A percentile compares a stretch with the other conserved stretches of the same genome.
Evolutionary conservation across 2,329 filamentous ascomycete genomes (phyloP).

Genomic region (Acephala macrosclerotiorum): DNA sequence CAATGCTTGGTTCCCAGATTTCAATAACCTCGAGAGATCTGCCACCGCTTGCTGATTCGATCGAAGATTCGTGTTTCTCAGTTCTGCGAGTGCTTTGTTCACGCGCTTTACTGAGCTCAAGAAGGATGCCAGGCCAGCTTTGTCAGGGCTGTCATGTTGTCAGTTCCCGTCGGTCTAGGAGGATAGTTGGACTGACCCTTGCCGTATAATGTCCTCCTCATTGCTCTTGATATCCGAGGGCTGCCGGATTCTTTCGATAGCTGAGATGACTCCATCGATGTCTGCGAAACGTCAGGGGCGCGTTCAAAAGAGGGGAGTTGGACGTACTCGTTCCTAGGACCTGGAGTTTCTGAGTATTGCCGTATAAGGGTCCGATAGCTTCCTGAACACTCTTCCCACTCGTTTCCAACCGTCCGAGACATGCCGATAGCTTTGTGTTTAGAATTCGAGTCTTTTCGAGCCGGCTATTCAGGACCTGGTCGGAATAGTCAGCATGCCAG

Average conservation of each 20-base stretch:
- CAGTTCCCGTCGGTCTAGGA: conserved; percentile 24
- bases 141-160: conserved; percentile 67
- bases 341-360: conserved; percentile 89
- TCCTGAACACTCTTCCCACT: conserved; percentile 92
- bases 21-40: conserved; percentile 80
- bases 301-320: not conserved
- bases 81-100: conserved; percentile 81
- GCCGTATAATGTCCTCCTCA: conserved; percentile 90
- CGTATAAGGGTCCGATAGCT: conserved; percentile 90
- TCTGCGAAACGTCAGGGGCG: conserved; percentile 57
- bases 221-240: conserved; percentile 92
- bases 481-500: conserved; percentile 15
- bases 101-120: conserved; percentile 89
- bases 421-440: conserved; percentile 95
- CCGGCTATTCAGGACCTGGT: conserved; percentile 67
- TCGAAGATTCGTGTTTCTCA: conserved; percentile 88
- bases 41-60: conserved; percentile 89
- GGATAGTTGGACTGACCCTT: conserved; percentile 59
- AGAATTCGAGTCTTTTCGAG: conserved; percentile 92
- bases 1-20: conserved; percentile 80
- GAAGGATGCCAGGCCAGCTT: conserved; percentile 83
- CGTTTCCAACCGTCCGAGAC: conserved; percentile 81
- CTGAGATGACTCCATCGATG: conserved; percentile 83
- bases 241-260: conserved; percentile 87
- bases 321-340: conserved; percentile 78